Percentiles rank a stretch among this genome's conserved stretches.
Conservation (phyloP, 2,329 filamentous ascomycete species). For the Alternaria alternata region DNA sequence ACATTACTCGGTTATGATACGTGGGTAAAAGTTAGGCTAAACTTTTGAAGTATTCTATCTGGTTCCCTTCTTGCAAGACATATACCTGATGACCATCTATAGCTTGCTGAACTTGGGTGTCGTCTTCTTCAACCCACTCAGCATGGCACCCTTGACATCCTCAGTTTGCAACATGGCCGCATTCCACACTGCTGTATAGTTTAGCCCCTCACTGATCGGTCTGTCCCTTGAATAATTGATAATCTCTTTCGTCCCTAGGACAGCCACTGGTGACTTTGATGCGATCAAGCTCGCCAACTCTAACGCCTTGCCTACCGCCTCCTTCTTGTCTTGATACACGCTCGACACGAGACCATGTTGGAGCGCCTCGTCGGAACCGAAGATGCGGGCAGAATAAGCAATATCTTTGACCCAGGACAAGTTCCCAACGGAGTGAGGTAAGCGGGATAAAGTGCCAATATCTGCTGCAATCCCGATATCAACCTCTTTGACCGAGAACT, state of each 20-base stretch:
- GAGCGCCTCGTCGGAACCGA: conserved; percentile 72
- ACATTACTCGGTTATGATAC: not conserved
- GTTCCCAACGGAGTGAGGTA: conserved; percentile 76
- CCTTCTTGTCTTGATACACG: conserved; percentile 68
- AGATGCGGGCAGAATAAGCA: conserved; percentile 73
- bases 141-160: conserved; percentile 77
- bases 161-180: conserved; percentile 79
- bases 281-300: conserved; percentile 72
- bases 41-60: not conserved
- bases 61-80: too few species aligned
- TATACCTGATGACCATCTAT: conserved; percentile 49
- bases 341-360: conserved; percentile 74
- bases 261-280: conserved; percentile 85
- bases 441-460: conserved; percentile 75
- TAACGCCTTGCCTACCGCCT: conserved; percentile 69
- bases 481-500: conserved; percentile 79
- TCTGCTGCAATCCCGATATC: conserved; percentile 84
- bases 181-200: conserved; percentile 91
- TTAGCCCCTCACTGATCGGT: conserved; percentile 76
- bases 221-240: conserved; percentile 84
- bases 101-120: conserved; percentile 87
- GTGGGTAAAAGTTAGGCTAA: not conserved
- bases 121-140: conserved; percentile 79
- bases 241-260: conserved; percentile 86
- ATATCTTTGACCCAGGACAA: conserved; percentile 83